Conservation (phyloP, 176 grass and related monocot species). For the Musa acuminata region DNA sequence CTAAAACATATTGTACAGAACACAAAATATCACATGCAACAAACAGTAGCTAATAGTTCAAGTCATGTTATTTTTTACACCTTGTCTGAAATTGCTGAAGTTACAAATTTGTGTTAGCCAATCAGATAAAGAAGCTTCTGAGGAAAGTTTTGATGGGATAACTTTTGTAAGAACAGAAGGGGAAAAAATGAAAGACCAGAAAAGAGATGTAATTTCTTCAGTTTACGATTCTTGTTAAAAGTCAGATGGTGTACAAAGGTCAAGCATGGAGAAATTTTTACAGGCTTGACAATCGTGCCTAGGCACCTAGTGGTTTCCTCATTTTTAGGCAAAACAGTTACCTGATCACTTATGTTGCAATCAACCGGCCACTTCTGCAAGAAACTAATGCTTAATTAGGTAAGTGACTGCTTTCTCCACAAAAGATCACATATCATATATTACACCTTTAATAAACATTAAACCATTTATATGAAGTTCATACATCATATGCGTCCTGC, state of each 20-base stretch:
- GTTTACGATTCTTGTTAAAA: neutral
- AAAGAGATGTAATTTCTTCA: neutral
- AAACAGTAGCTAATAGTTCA: neutral
- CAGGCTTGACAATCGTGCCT: no score
- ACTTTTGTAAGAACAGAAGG: neutral
- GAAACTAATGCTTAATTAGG: no score
- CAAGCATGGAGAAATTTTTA: neutral
- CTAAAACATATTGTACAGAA: neutral
- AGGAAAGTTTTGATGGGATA: neutral
- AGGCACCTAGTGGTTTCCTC: no score
- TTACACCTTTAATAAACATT: no score
- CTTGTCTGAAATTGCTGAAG: neutral
- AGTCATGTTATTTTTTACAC: neutral
- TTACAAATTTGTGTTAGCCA: neutral
- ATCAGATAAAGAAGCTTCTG: neutral
- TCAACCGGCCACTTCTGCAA: no score
- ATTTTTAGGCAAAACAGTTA: no score
- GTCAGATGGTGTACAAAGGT: neutral
- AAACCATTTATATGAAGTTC: no score
- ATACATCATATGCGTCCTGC: no score
- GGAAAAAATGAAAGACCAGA: neutral
- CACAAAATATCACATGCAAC: neutral
- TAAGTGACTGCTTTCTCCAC: no score
- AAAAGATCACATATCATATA: no score
- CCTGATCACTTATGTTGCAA: no score